Evolutionary conservation across 768 basidiomycete genomes (phyloP), one percentile per base, ranked within the genome.

Genomic region (Auriscalpium microsporum): DNA sequence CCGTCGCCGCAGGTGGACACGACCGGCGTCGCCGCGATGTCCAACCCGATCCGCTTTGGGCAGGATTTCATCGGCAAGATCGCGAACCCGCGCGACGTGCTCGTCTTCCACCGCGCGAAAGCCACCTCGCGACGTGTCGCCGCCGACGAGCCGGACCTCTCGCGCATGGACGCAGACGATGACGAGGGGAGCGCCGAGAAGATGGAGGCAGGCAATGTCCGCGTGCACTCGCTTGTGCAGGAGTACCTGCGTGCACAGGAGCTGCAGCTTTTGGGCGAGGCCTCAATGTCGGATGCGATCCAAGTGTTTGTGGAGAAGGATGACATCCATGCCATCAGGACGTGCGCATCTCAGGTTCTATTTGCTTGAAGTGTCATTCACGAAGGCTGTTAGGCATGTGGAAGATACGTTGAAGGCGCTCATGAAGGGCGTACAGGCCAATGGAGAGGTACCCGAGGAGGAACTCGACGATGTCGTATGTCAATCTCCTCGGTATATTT

Each of bases 301-400:
- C 86, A 90, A 73, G 78, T 86, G 70, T 98, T 90, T 71, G 94
- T 99, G 56, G 94, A 97, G 69, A 99, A 99, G 76, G 95, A 97
- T 65, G 94, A 96, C 68, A 84, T 82, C 33, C 89, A 94, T 73
- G 92, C 95, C 9, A 95, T 99, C 65, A 81, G 84, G 60, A 79
- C 75, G 93, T 94, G 60, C 61, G 87, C 79, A 4, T 13, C n/a
- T 36, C 6, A 16, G 35, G 36, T 17, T 50, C 34, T n/a, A 14
- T 23, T 19, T 17, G 33, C 23, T 28, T 19, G 21, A 16, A 53
- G 33, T 53, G 21, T 1, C n/a, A 4, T 11, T 36, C 33, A 8
- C 46, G 28, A 37, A 54, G 55, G 36, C 45, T 46, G 13, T 16
- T 28, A 91, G 89, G 45, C 89, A 91, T 68, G 89, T 92, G 10